Base-by-base conservation (phyloP, 1,284 basidiomycete genomes). In the Marasmius oreades region DNA sequence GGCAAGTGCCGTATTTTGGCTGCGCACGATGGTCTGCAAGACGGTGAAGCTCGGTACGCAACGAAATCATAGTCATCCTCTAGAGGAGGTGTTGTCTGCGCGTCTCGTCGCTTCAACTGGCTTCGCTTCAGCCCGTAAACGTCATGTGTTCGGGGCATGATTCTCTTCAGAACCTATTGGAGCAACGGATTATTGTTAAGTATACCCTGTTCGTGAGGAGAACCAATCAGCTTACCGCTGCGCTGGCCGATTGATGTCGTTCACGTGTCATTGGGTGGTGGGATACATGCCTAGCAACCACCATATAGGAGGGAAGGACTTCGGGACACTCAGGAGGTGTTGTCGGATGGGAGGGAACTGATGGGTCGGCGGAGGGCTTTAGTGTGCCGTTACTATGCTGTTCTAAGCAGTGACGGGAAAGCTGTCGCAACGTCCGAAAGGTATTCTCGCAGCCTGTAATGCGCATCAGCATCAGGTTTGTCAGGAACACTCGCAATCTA, bases 221-320 rank as follows among this genome's bases (percentile, higher is more conserved):
- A 57, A 54, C 26, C 6, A 1, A 48, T 56, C 45, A 46, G 66
- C 77, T 56, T 66, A 86, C 86, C 81, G 77, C 80, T 61, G 77
- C 77, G 8, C 76, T 79, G 37, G 88, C 66, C 46, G 63, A 66
- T 16, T 69, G 69, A 62, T 86, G 85, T 54, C 76, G 72, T 33
- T 77, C 75, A 57, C 69, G 63, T 14, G 79, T 71, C 61, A 85
- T 81, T 3, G 66, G 66, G 43, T 73, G 67, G 44, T 68, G 74
- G 7, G 67, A 62, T 2, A 84, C 67, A 11, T 69, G 73, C 59
- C 73, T 67, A 8, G 77, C 67, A 54, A 78, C 71, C 26, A 76
- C 67, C 63, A 77, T 72, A 62, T 82, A 82, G 2, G 81, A 73
- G 18, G 83, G 81, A 44, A 86, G 63, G 10, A 55, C 62, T 5